Percentiles rank a stretch among this genome's conserved stretches.
Evolutionary conservation across 345 rosid genomes (phyloP).

Genomic region (Carallia brachiata): DNA sequence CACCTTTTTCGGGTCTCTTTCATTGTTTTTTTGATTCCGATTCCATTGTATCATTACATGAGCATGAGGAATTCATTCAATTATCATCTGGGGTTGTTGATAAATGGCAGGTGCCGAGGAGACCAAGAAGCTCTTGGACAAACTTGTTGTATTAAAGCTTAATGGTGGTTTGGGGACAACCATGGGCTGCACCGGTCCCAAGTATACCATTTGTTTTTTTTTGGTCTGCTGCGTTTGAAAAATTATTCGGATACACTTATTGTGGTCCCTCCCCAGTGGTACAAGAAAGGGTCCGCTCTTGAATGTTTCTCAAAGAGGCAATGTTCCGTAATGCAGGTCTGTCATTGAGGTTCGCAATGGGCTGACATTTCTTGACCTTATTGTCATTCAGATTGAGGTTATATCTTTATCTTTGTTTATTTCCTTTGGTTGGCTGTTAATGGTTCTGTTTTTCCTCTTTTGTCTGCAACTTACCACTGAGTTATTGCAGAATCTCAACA

Average conservation of each 20-base stretch:
- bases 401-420: slow-evolving; percentile 12
- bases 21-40: neutral
- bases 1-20: neutral
- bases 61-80: neutral
- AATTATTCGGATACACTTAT: neutral
- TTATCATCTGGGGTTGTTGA: slow-evolving; percentile 6
- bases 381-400: slow-evolving; percentile 96
- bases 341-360: slow-evolving; percentile 97
- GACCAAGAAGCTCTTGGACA: slow-evolving; percentile 78
- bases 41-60: neutral
- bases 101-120: slow-evolving; percentile 51
- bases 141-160: slow-evolving; percentile 92
- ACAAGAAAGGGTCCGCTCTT: no score
- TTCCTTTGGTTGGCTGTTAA: neutral
- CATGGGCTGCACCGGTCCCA: slow-evolving; percentile 99
- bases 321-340: slow-evolving; percentile 49
- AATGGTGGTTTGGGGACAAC: slow-evolving; percentile 98
- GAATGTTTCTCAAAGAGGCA: neutral
- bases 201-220: slow-evolving; percentile 43
- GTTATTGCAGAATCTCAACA: slow-evolving; percentile 64
- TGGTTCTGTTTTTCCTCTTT: neutral
- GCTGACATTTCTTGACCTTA: slow-evolving; percentile 92
- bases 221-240: neutral
- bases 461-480: slow-evolving; percentile 11
- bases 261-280: neutral